These are phyloP conservation scores for Phylloporus rhodoxanthus DNA, from an alignment of 768 basidiomycete genomes.

Conservation along the genomic window DNA sequence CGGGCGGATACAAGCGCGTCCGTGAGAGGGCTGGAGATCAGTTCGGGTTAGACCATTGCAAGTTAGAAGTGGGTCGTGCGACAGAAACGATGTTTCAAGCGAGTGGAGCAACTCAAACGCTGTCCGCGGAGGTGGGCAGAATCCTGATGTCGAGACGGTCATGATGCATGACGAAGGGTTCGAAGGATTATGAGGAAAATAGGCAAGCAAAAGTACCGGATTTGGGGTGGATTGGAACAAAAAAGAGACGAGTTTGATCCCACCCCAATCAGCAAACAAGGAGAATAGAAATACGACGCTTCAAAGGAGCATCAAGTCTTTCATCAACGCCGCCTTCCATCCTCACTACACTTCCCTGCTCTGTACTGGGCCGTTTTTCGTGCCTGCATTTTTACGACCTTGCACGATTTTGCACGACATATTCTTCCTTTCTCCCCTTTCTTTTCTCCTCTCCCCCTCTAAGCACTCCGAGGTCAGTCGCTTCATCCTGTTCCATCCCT, in stretches of 20 bases:
- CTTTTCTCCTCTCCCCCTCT: conserved; percentile 28
- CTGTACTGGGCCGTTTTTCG: conserved; percentile 21
- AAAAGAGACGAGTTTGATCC: conserved; percentile 14
- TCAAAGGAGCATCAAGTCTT: conserved; percentile 26
- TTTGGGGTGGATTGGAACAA: conserved; percentile 11
- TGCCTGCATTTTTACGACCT: conserved; percentile 53
- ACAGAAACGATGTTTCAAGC: not conserved
- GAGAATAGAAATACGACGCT: conserved; percentile 33
- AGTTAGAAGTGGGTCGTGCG: not conserved
- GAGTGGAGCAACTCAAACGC: not conserved
- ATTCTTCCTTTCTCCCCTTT: conserved; percentile 38
- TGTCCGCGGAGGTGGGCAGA: not conserved
- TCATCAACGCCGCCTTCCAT: conserved; percentile 31
- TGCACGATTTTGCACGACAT: conserved; percentile 66
- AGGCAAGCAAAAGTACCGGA: not conserved
- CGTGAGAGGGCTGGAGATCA: too few relatives aligned
- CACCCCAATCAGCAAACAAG: conserved; percentile 20
- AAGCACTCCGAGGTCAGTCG: conserved; percentile 24
- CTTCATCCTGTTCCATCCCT: conserved; percentile 18
- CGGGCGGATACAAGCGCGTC: too few relatives aligned
- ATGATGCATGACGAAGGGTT: not conserved
- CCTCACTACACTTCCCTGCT: conserved; percentile 26
- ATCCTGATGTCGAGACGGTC: not conserved
- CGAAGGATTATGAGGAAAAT: conserved; percentile 6
- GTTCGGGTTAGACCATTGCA: too few relatives aligned